Conservation (phyloP, 306 rosid species). For the Comarum palustre region DNA sequence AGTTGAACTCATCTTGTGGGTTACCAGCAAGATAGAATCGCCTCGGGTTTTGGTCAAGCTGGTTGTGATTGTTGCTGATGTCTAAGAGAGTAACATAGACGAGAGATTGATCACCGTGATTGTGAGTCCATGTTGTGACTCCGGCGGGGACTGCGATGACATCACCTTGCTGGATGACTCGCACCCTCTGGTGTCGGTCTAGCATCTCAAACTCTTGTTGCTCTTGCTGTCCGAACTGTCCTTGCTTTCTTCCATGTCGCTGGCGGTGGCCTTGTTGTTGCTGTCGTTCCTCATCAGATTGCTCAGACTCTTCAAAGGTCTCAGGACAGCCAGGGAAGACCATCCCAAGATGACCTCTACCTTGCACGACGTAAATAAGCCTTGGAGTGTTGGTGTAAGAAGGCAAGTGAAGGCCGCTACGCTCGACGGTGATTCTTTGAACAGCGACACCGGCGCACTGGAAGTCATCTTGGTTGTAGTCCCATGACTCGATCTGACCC, state of each 20-base stretch:
- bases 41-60: constrained; percentile 63
- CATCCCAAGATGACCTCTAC: constrained; percentile 30
- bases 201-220: background rate
- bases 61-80: constrained; percentile 39
- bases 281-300: background rate
- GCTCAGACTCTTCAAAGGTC: constrained; percentile 39
- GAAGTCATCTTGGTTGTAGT: constrained; percentile 38
- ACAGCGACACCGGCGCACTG: constrained; percentile 42
- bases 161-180: constrained; percentile 33
- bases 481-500: constrained; percentile 47
- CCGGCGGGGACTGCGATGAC: constrained; percentile 40
- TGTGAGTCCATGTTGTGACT: constrained; percentile 41
- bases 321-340: constrained; percentile 42
- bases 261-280: background rate
- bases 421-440: constrained; percentile 31
- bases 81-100: constrained; percentile 43
- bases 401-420: constrained; percentile 47
- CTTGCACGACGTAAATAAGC: constrained; percentile 38
- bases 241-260: background rate
- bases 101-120: constrained; percentile 28
- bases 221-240: background rate
- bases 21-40: constrained; percentile 61
- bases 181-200: constrained; percentile 41
- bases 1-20: constrained; percentile 40
- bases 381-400: constrained; percentile 40